These are phyloP conservation scores for Papiliotrema fonsecae DNA, from an alignment of 1,284 basidiomycete species.

Conservation along the genomic window DNA sequence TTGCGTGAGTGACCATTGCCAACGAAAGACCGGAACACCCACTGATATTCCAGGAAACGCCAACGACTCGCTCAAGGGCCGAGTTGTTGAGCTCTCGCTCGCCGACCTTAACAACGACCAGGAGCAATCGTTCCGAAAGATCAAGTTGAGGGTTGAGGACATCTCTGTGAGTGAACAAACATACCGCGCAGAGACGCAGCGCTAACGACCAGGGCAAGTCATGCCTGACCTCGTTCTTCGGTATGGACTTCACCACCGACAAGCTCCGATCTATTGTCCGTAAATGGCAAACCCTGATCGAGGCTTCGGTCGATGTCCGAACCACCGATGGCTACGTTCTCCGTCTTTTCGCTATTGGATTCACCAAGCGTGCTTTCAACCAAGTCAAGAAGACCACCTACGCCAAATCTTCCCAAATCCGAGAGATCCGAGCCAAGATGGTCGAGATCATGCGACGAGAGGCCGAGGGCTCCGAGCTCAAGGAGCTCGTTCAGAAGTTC, in stretches of 20 bases:
- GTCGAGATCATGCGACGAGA: constrained; percentile 99
- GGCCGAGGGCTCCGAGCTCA: constrained; percentile 90
- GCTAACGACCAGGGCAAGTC: constrained; percentile 75
- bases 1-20: constrained; percentile 64
- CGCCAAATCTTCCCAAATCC: constrained; percentile 90
- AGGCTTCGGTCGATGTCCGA: constrained; percentile 98
- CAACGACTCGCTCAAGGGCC: constrained; percentile 96
- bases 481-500: constrained; percentile 98
- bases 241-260: constrained; percentile 99
- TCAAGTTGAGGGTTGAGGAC: constrained; percentile 96
- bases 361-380: constrained; percentile 94
- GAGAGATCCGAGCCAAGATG: constrained; percentile 99
- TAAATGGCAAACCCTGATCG: constrained; percentile 99
- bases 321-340: constrained; percentile 99
- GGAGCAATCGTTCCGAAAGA: constrained; percentile 99
- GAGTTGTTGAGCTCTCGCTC: constrained; percentile 93
- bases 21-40: not conserved
- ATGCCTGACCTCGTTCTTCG: constrained; percentile 99
- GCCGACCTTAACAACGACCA: constrained; percentile 99
- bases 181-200: not conserved
- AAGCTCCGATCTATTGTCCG: constrained; percentile 99
- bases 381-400: constrained; percentile 99
- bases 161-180: constrained; percentile 50
- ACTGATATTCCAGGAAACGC: constrained; percentile 71
- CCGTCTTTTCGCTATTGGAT: constrained; percentile 97